Evolutionary conservation across 2,329 filamentous ascomycete species (phyloP).

Genomic region (Penicillium sp.): DNA sequence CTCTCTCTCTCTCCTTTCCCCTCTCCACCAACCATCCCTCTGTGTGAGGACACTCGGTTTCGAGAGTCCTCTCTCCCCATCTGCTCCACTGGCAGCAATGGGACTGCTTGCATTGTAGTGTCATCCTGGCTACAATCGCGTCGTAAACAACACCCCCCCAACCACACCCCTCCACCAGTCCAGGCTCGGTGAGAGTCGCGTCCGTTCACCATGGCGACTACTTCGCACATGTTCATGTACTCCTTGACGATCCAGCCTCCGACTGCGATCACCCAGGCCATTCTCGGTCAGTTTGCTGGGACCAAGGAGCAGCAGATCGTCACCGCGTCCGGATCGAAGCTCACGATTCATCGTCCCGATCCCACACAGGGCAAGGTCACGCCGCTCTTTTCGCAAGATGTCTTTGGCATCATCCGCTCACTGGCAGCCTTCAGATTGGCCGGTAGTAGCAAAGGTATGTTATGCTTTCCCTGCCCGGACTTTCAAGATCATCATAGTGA

Average conservation of each 20-base stretch:
- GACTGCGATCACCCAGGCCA: slow-evolving; percentile 78
- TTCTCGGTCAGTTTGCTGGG: slow-evolving; percentile 88
- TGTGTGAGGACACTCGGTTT: no score
- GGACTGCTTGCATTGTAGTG: no score
- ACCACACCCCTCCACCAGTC: no score
- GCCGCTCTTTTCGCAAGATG: slow-evolving; percentile 79
- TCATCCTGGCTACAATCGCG: no score
- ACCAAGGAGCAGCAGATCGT: slow-evolving; percentile 97
- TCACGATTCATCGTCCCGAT: slow-evolving; percentile 80
- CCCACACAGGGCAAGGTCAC: slow-evolving; percentile 75
- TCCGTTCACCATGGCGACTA: slow-evolving; percentile 87
- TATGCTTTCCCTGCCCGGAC: slow-evolving; percentile 14
- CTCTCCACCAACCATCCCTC: no score
- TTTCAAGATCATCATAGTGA: slow-evolving; percentile 58
- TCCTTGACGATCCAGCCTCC: slow-evolving; percentile 90
- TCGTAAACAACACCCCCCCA: no score
- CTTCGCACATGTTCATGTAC: slow-evolving; percentile 97
- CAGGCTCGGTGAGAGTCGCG: no score
- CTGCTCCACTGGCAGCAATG: no score
- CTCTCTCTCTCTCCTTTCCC: no score
- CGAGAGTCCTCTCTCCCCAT: no score
- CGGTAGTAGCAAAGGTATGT: slow-evolving; percentile 89
- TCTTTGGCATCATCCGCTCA: slow-evolving; percentile 88
- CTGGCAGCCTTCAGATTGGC: slow-evolving; percentile 84
- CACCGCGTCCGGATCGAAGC: slow-evolving; percentile 79